These are phyloP conservation scores for Pyrus hybrid DNA, from an alignment of 331 rosid genomes.

Conservation along the genomic window DNA sequence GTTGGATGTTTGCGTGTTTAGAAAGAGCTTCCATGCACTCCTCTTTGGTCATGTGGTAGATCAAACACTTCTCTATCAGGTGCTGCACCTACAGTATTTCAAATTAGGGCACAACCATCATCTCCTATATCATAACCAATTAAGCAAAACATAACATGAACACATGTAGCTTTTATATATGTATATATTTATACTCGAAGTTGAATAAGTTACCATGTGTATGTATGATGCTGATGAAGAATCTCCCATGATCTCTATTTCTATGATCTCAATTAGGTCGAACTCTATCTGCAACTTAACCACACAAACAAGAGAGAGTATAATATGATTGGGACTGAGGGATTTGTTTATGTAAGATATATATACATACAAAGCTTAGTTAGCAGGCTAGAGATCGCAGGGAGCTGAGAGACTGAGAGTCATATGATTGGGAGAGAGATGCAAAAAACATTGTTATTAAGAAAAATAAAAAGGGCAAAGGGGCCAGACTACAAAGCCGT, in stretches of 20 bases:
- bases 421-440: slow-evolving; percentile 3
- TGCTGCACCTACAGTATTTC: slow-evolving; percentile 55
- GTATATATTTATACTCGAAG: neutral
- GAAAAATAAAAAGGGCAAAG: neutral
- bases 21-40: slow-evolving; percentile 90
- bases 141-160: neutral
- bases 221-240: slow-evolving; percentile 76
- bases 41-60: slow-evolving; percentile 67
- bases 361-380: neutral
- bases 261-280: neutral
- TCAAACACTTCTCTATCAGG: slow-evolving; percentile 86
- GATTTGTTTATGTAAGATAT: neutral
- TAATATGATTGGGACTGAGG: neutral
- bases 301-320: neutral
- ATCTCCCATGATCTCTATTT: slow-evolving; percentile 50
- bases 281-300: neutral
- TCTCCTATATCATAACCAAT: neutral
- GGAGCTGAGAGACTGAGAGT: neutral
- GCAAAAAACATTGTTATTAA: neutral
- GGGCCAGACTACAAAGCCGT: neutral
- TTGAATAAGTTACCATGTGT: slow-evolving; percentile 49
- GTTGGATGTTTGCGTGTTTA: slow-evolving; percentile 68
- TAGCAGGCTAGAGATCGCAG: neutral
- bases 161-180: neutral
- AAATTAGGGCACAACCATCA: neutral